A percentile compares a stretch with the other conserved stretches of the same genome.
Evolutionary conservation across 2,329 filamentous ascomycete genomes (phyloP).

Genomic region (Aspergillus versicolor): DNA sequence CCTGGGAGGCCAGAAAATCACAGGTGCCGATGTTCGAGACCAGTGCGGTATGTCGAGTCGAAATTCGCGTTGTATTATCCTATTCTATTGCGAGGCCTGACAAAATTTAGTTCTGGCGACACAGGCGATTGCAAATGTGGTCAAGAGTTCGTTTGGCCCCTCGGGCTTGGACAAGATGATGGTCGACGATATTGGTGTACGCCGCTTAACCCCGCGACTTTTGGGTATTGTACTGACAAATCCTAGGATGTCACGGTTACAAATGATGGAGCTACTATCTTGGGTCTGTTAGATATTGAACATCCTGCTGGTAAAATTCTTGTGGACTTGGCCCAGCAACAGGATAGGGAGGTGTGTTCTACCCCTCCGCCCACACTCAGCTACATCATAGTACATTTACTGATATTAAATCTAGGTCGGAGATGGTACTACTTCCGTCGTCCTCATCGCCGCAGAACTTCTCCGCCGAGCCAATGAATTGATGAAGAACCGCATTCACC

Average conservation of each 20-base stretch:
- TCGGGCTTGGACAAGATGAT: slow-evolving; percentile 99
- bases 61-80: background rate
- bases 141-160: slow-evolving; percentile 97
- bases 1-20: slow-evolving; percentile 96
- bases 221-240: slow-evolving; percentile 14
- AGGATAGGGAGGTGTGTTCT: slow-evolving; percentile 76
- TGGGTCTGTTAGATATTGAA: slow-evolving; percentile 92
- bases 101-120: slow-evolving; percentile 73
- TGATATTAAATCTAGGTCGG: slow-evolving; percentile 60
- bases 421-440: slow-evolving; percentile 96
- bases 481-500: slow-evolving; percentile 99
- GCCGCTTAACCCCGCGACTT: slow-evolving; percentile 33
- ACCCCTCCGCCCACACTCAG: background rate
- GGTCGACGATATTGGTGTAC: slow-evolving; percentile 97
- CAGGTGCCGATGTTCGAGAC: slow-evolving; percentile 91
- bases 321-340: slow-evolving; percentile 95
- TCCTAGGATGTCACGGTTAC: slow-evolving; percentile 91
- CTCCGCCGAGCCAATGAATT: slow-evolving; percentile 92
- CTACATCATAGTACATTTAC: background rate
- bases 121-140: slow-evolving; percentile 96
- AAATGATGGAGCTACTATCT: slow-evolving; percentile 96
- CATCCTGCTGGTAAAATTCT: slow-evolving; percentile 98
- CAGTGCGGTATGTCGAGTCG: slow-evolving; percentile 71
- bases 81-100: slow-evolving; percentile 14
- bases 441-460: slow-evolving; percentile 94